Percentiles rank a stretch among this genome's conserved stretches.
Conservation (phyloP, 306 rosid genomes). For the Abrus precatorius region DNA sequence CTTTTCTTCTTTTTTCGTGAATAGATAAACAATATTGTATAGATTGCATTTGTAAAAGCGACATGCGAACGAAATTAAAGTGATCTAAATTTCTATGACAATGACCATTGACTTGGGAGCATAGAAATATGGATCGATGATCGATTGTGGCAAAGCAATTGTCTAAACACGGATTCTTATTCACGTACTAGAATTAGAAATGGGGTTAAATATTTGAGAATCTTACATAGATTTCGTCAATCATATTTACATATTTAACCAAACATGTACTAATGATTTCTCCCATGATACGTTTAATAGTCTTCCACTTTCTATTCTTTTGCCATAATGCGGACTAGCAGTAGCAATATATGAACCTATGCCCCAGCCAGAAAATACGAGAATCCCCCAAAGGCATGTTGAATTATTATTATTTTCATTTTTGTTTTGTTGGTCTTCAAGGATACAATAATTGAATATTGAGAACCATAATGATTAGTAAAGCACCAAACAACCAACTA, state of each 20-base stretch:
- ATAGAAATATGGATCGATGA: not conserved
- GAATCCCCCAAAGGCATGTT: not conserved
- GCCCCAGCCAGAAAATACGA: not conserved
- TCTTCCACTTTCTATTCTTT: not conserved
- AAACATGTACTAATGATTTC: not conserved
- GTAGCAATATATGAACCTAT: not conserved
- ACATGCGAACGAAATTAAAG: not conserved
- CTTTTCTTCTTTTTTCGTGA: too few species aligned
- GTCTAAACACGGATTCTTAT: constrained; percentile 3
- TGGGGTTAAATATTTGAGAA: not conserved
- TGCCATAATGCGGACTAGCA: constrained; percentile 5
- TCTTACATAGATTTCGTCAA: not conserved
- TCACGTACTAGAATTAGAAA: constrained; percentile 5
- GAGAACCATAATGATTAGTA: constrained; percentile 34
- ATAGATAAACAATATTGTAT: not conserved
- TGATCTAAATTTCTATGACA: not conserved
- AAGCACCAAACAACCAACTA: constrained; percentile 34
- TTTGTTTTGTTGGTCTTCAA: constrained; percentile 26
- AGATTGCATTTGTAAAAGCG: not conserved
- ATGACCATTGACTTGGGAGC: not conserved
- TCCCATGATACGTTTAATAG: not conserved
- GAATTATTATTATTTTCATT: not conserved
- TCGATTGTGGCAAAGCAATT: constrained; percentile 8
- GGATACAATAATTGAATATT: constrained; percentile 33
- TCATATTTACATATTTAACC: constrained; percentile 17